A percentile compares a stretch with the other conserved stretches of the same genome.
Conservation (phyloP, 495 filamentous ascomycete species). For the Tuber brumale region DNA sequence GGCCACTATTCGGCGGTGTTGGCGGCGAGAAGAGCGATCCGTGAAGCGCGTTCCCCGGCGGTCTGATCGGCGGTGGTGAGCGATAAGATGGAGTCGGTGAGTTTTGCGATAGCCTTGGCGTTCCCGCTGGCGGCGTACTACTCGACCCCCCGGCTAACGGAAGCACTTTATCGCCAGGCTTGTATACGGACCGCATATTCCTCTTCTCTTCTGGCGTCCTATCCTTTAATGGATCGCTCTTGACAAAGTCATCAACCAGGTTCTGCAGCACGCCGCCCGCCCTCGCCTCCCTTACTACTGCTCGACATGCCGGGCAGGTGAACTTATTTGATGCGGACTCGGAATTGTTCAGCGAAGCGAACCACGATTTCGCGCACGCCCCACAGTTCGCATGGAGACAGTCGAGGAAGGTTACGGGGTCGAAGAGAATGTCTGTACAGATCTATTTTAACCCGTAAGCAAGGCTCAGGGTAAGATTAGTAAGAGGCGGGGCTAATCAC, state of each 20-base stretch:
- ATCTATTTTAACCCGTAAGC: constrained; percentile 55
- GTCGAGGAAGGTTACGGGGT: constrained; percentile 91
- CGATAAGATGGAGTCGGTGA: background rate
- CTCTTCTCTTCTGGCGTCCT: constrained; percentile 62
- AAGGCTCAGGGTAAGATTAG: constrained; percentile 15
- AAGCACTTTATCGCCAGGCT: constrained; percentile 68
- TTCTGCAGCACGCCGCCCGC: constrained; percentile 79
- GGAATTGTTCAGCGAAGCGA: constrained; percentile 53
- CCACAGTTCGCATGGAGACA: constrained; percentile 97
- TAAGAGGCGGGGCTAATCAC: constrained; percentile 51
- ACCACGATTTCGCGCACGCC: constrained; percentile 92
- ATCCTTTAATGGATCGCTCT: constrained; percentile 64
- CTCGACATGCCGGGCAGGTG: constrained; percentile 91
- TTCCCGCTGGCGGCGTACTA: background rate
- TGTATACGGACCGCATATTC: constrained; percentile 64
- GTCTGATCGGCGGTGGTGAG: background rate
- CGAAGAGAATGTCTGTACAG: constrained; percentile 91
- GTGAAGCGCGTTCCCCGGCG: background rate
- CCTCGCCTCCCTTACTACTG: constrained; percentile 69
- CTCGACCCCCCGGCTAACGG: constrained; percentile 43
- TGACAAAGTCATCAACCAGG: constrained; percentile 70
- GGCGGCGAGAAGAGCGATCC: background rate
- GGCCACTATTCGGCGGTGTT: background rate
- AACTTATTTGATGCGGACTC: constrained; percentile 46
- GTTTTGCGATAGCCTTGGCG: background rate